These are phyloP conservation scores for Cytospora schulzeri DNA, from an alignment of 2,329 filamentous ascomycete species.

Conservation along the genomic window DNA sequence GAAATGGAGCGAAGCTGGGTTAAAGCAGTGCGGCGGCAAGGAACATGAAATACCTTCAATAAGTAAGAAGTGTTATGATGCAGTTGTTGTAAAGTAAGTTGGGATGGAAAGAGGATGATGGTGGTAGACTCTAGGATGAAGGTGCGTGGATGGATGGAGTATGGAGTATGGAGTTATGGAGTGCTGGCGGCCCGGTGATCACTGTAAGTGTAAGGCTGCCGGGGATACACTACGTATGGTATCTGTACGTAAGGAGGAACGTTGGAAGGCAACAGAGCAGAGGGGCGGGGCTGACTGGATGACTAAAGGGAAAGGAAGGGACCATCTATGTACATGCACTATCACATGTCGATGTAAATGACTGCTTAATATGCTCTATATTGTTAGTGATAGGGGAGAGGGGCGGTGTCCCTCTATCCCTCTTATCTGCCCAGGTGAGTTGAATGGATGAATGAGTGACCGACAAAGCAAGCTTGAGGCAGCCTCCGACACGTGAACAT, in stretches of 20 bases:
- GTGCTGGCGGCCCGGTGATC: constrained; percentile 16
- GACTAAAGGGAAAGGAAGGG: background rate
- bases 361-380: background rate
- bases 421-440: background rate
- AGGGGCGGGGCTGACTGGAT: constrained; percentile 10
- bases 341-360: background rate
- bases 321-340: background rate
- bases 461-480: background rate
- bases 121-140: constrained; percentile 15
- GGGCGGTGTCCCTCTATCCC: background rate
- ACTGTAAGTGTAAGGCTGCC: constrained; percentile 12
- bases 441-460: too few relatives aligned
- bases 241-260: background rate
- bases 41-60: constrained; percentile 6
- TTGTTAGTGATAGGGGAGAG: background rate
- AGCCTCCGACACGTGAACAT: constrained; percentile 11
- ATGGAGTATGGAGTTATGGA: too few relatives aligned
- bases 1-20: background rate
- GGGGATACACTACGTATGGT: constrained; percentile 15
- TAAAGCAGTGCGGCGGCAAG: background rate
- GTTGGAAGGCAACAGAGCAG: constrained; percentile 6
- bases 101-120: constrained; percentile 16
- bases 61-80: constrained; percentile 13
- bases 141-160: constrained; percentile 6
- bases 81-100: constrained; percentile 8